phyloP scores from a whole-genome alignment of 1,139 yeast genomes.

The Eremothecium gossypii region DNA sequence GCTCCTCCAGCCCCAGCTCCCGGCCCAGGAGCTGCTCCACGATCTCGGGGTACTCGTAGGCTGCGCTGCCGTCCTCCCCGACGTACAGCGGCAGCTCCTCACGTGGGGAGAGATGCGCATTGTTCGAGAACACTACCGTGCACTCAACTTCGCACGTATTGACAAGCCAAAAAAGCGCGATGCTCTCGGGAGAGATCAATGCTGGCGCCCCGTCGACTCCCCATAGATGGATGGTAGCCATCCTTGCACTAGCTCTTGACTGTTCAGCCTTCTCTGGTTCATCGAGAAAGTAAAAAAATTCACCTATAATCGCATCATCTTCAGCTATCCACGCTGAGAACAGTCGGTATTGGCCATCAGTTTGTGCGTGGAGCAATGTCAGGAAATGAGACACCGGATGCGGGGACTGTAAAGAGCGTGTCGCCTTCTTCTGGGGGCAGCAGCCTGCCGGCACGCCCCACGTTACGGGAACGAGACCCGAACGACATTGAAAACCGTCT shows the following conservation, averaged over 20 bases:
- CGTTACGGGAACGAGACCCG: constrained; percentile 9
- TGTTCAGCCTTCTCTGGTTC: too few relatives aligned
- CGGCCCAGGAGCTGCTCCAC: constrained; percentile 29
- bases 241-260: background rate
- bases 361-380: background rate
- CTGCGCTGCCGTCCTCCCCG: constrained; percentile 22
- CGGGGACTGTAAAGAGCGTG: background rate
- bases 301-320: background rate
- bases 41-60: constrained; percentile 46
- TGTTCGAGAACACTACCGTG: constrained; percentile 25
- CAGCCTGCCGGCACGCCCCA: constrained; percentile 8
- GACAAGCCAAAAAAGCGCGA: constrained; percentile 25
- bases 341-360: too few relatives aligned
- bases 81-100: constrained; percentile 50
- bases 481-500: constrained; percentile 28
- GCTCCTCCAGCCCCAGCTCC: constrained; percentile 11
- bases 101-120: constrained; percentile 43
- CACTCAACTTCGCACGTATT: constrained; percentile 2
- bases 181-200: constrained; percentile 23
- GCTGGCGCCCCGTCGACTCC: constrained; percentile 22
- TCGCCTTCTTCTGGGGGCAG: constrained; percentile 5
- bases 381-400: constrained; percentile 11
- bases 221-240: constrained; percentile 19
- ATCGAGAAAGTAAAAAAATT: background rate
- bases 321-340: too few relatives aligned